phyloP scores from a whole-genome alignment of 805 yeast species.

The Torulaspora delbrueckii region DNA sequence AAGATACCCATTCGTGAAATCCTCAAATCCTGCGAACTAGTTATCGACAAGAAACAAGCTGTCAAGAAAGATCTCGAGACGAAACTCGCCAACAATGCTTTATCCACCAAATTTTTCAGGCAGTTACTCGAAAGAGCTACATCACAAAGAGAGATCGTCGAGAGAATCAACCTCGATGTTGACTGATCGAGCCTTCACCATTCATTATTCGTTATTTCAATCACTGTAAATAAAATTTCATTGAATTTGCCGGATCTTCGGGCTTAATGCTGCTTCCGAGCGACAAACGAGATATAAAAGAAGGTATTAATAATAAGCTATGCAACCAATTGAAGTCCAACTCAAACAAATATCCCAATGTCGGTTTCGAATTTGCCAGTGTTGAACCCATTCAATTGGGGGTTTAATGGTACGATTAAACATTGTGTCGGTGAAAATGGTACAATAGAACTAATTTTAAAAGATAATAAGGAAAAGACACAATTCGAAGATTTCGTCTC shows the following conservation, averaged over 20 bases:
- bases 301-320: not conserved
- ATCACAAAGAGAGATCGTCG: conserved; percentile 22
- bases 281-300: conserved; percentile 1
- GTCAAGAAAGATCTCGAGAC: conserved; percentile 26
- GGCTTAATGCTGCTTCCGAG: conserved; percentile 2
- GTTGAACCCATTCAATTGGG: conserved; percentile 34
- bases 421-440: conserved; percentile 26
- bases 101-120: conserved; percentile 29
- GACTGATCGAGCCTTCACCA: conserved; percentile 16
- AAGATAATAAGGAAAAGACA: conserved; percentile 16
- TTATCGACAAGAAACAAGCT: conserved; percentile 26
- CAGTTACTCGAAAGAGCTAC: conserved; percentile 23
- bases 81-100: conserved; percentile 20
- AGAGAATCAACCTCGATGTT: conserved; percentile 29
- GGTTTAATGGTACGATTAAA: conserved; percentile 33
- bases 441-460: conserved; percentile 21
- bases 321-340: not conserved
- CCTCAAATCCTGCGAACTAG: conserved; percentile 29
- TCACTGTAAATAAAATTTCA: conserved; percentile 6
- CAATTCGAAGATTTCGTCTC: conserved; percentile 25
- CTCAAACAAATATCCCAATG: not conserved
- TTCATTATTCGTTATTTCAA: not conserved
- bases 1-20: conserved; percentile 81
- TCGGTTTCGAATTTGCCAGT: conserved; percentile 15
- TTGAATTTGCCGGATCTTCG: conserved; percentile 1